Evolutionary conservation across 2,329 filamentous ascomycete genomes (phyloP).

Genomic region (Botrytis fragariae): DNA sequence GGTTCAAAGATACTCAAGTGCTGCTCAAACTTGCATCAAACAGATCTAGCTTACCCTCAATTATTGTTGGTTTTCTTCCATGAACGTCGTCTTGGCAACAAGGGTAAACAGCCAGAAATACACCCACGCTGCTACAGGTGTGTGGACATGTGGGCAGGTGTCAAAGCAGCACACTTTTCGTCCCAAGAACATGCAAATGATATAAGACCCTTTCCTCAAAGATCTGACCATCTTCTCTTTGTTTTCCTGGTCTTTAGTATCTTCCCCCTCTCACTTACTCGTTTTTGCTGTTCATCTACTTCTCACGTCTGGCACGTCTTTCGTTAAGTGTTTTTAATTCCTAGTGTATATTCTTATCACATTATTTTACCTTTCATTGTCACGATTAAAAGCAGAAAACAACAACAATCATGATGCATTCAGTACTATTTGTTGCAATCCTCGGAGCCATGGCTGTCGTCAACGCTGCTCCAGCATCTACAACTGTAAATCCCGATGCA

Average conservation of each 20-base stretch:
- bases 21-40: conserved; percentile 1
- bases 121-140: neutral
- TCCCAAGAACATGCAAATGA: neutral
- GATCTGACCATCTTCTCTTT: no score
- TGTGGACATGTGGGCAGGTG: neutral
- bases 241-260: neutral
- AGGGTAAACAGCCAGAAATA: neutral
- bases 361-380: neutral
- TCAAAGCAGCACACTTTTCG: neutral
- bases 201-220: neutral
- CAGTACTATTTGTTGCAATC: neutral
- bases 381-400: neutral
- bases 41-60: neutral
- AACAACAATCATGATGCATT: neutral
- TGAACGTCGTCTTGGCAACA: neutral
- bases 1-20: neutral
- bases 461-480: conserved; percentile 15
- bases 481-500: conserved; percentile 34
- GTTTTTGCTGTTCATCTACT: neutral
- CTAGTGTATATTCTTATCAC: neutral
- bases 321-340: neutral
- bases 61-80: neutral
- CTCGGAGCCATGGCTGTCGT: conserved; percentile 6
- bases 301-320: conserved; percentile 3
- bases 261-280: neutral